Evolutionary conservation across 805 yeast species (phyloP), one percentile per base, ranked within the genome.

Genomic region (Candida tallmaniae): DNA sequence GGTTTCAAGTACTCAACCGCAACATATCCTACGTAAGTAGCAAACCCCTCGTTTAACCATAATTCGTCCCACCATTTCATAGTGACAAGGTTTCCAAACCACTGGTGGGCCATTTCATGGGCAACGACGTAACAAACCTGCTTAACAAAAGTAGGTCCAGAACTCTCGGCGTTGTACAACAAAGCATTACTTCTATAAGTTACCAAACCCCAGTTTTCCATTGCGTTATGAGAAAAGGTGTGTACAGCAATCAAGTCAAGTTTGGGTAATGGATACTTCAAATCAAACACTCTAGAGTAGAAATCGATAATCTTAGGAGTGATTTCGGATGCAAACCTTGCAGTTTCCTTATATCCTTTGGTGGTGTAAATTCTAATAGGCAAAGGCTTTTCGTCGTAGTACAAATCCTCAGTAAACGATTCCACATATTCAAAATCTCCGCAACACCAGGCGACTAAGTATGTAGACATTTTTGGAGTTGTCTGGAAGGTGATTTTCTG

Each of bases 31-130:
- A 82, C 83, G 80, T 85, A 85, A 18, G 95, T 85, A 12, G 95
- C 95, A 61, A 85, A 85, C 10, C 94, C 93, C 61, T 85, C 95
- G 52, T 85, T 85, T 41, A 85, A 73, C 95, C 95, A 85, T 46
- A 85, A 68, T 49, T 83, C 93, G 48, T 85, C 86, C 95, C 95
- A 85, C 93, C 94, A 86, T 50, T 82, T 78, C 95, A 85, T 86
- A 30, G 95, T 86, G 41, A 84, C 90, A 47, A 82, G 71, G 58
- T 86, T 81, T 36, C 95, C 95, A 51, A 85, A 86, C 95, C 95
- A 86, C 54, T 86, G 93, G 59, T 85, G 95, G 8, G 94, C 94
- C 38, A 85, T 66, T 60, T 85, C 95, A 60, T 86, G 95, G 39
- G 82, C 80, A 19, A 85, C 83, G 22, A 85, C 94, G 50, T 83